A percentile compares a stretch with the other conserved stretches of the same genome.
Evolutionary conservation across 768 basidiomycete species (phyloP).

Genomic region (Psilocybe azurescens): DNA sequence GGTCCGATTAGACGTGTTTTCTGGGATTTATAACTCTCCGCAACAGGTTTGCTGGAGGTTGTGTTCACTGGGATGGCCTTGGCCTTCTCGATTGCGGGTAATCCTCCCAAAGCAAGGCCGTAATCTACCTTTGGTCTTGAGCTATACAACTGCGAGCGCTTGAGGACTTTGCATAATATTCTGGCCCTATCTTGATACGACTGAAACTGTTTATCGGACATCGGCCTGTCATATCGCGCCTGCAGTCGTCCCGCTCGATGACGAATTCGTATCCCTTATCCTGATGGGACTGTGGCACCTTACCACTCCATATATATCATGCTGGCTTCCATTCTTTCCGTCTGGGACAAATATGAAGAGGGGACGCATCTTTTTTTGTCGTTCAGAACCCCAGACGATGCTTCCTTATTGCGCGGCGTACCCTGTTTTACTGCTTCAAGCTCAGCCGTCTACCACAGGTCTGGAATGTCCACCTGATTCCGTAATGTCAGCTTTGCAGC

Average conservation of each 20-base stretch:
- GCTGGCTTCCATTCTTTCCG: constrained; percentile 6
- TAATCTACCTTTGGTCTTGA: too few relatives aligned
- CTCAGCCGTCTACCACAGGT: neutral
- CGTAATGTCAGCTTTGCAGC: neutral
- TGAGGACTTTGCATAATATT: neutral
- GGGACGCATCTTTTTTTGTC: constrained; percentile 3
- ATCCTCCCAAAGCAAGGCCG: too few relatives aligned
- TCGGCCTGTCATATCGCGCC: neutral
- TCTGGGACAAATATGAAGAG: constrained; percentile 1
- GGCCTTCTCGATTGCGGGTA: too few relatives aligned
- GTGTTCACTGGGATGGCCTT: too few relatives aligned
- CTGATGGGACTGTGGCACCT: constrained; percentile 12
- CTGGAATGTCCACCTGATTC: neutral
- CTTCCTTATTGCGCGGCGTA: neutral
- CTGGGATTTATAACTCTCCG: too few relatives aligned
- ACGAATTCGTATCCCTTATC: neutral
- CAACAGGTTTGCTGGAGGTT: too few relatives aligned
- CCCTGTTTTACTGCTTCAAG: neutral
- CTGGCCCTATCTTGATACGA: neutral
- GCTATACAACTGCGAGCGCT: neutral
- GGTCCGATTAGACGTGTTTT: too few relatives aligned
- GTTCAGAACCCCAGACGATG: neutral
- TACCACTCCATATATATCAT: neutral
- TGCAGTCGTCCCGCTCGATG: neutral
- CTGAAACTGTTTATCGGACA: constrained; percentile 1